Evolutionary conservation across 768 basidiomycete species (phyloP).

Genomic region (Mycena galopus): DNA sequence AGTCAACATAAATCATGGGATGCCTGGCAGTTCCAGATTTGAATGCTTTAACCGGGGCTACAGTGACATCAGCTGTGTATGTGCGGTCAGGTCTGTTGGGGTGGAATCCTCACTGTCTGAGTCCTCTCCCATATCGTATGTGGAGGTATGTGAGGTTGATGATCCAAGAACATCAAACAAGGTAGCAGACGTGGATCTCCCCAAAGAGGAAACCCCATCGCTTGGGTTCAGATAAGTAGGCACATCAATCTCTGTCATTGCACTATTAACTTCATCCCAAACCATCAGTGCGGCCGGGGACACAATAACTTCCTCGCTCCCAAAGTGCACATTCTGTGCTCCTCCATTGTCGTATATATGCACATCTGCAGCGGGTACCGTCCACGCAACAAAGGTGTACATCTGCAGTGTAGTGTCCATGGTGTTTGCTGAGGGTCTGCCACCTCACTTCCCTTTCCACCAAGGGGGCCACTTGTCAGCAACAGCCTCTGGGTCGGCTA

Average conservation of each 20-base stretch:
- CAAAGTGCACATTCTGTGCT: neutral
- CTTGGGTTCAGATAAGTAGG: neutral
- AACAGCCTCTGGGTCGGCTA: no score
- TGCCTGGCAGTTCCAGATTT: neutral
- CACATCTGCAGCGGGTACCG: neutral
- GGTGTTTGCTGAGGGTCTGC: neutral
- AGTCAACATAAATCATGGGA: neutral
- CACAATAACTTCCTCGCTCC: neutral
- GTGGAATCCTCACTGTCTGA: no score
- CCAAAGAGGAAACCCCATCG: neutral
- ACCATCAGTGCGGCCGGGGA: neutral
- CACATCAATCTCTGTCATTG: neutral
- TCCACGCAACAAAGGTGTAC: neutral
- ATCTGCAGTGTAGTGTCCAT: neutral
- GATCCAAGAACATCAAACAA: neutral
- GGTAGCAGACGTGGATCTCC: neutral
- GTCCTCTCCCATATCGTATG: neutral
- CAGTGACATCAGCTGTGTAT: neutral
- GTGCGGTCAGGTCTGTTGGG: no score
- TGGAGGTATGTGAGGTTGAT: neutral
- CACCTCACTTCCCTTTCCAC: constrained; percentile 12
- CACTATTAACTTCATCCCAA: constrained; percentile 4
- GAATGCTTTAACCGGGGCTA: neutral
- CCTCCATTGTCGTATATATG: constrained; percentile 2
- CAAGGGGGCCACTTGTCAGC: constrained; percentile 16